A percentile compares a stretch with the other conserved stretches of the same genome.
These are phyloP conservation scores for Didymella glomerata DNA, from an alignment of 2,329 filamentous ascomycete genomes.

Conservation along the genomic window DNA sequence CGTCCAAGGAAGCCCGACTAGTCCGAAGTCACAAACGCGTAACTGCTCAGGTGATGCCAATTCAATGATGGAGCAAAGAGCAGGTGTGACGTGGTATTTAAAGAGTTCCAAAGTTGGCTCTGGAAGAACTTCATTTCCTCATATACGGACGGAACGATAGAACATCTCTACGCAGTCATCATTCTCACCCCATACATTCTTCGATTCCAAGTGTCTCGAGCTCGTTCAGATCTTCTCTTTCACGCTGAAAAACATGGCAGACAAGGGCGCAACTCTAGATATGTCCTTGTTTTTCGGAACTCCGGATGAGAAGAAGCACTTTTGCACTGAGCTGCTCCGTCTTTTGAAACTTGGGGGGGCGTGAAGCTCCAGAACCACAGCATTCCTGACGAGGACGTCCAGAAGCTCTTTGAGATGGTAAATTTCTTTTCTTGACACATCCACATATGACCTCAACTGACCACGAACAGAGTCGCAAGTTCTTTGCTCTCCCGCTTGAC, in stretches of 20 bases:
- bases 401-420: slow-evolving; percentile 9
- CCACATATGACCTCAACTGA: neutral
- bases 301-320: neutral
- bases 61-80: neutral
- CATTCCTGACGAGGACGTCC: slow-evolving; percentile 16
- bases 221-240: too few species aligned
- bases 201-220: neutral
- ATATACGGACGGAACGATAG: neutral
- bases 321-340: slow-evolving; percentile 7
- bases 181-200: neutral
- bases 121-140: neutral
- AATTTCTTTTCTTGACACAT: neutral
- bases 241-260: neutral
- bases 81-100: neutral
- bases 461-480: slow-evolving; percentile 10
- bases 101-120: neutral
- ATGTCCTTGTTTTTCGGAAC: slow-evolving; percentile 13
- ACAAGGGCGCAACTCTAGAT: slow-evolving; percentile 13
- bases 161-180: too few species aligned
- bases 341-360: slow-evolving; percentile 7
- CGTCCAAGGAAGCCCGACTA: neutral
- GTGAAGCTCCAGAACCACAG: slow-evolving; percentile 24
- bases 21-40: neutral
- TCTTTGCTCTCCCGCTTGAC: slow-evolving; percentile 20
- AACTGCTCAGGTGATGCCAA: neutral